These are phyloP conservation scores for Turnera subulata DNA, from an alignment of 345 rosid genomes.

Conservation along the genomic window DNA sequence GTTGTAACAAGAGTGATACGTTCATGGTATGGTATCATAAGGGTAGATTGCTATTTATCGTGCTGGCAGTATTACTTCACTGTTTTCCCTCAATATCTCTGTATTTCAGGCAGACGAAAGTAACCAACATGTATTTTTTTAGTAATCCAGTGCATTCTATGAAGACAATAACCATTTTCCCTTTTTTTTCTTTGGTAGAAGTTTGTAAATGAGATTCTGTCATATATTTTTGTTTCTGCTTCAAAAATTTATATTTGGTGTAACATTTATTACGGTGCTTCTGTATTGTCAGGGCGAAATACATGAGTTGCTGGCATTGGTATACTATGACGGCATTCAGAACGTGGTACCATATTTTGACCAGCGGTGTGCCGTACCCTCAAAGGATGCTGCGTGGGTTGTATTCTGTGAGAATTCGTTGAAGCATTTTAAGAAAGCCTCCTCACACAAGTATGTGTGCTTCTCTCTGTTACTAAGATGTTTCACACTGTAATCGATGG, in stretches of 20 bases:
- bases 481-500: slow-evolving; percentile 1
- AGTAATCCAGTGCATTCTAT: not conserved
- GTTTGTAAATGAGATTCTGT: no score
- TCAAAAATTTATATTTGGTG: not conserved
- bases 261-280: slow-evolving; percentile 13
- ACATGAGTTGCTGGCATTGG: slow-evolving; percentile 91
- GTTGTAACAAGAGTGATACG: not conserved
- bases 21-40: no score
- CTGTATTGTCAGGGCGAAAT: slow-evolving; percentile 68
- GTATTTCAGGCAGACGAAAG: no score
- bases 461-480: slow-evolving; percentile 14
- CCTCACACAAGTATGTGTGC: slow-evolving; percentile 56
- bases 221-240: not conserved
- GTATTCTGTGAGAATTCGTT: slow-evolving; percentile 75
- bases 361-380: slow-evolving; percentile 72
- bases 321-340: slow-evolving; percentile 97
- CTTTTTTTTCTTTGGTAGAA: not conserved
- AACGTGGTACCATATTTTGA: slow-evolving; percentile 93
- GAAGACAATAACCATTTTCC: not conserved
- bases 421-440: slow-evolving; percentile 85
- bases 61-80: no score
- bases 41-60: no score
- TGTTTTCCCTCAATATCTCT: no score
- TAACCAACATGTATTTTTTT: no score
- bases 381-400: slow-evolving; percentile 74